phyloP scores from a whole-genome alignment of 1,139 yeast genomes.

The Blastobotrys arbuscula region DNA sequence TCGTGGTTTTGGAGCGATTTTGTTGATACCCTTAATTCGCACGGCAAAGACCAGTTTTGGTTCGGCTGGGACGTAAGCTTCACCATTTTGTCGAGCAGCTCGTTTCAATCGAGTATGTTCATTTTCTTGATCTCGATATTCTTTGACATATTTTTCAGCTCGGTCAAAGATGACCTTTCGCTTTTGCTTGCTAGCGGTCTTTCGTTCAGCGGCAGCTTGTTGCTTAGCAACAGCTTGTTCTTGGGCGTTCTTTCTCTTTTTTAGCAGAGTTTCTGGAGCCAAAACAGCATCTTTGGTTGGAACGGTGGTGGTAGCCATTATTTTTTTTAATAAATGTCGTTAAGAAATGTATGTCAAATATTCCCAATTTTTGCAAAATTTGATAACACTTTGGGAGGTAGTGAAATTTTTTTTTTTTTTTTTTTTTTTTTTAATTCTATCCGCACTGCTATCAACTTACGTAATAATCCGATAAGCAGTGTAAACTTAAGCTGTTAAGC shows the following conservation, averaged over 20 bases:
- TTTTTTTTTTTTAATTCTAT: too few relatives aligned
- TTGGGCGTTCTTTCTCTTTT: constrained; percentile 79
- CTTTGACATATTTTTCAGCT: constrained; percentile 98
- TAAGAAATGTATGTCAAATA: too few relatives aligned
- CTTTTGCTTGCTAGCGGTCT: constrained; percentile 90
- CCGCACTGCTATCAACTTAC: too few relatives aligned
- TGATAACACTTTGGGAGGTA: too few relatives aligned
- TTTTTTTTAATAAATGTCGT: constrained; percentile 11
- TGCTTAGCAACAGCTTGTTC: constrained; percentile 42
- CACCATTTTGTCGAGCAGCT: constrained; percentile 92
- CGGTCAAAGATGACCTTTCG: constrained; percentile 94
- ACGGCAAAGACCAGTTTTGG: constrained; percentile 93
- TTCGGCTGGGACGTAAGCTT: constrained; percentile 86
- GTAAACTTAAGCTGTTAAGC: too few relatives aligned
- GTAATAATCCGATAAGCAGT: too few relatives aligned
- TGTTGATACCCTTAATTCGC: constrained; percentile 99
- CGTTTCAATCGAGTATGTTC: constrained; percentile 91
- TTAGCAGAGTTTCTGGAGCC: constrained; percentile 93
- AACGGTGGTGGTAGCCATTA: constrained; percentile 26
- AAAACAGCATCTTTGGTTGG: constrained; percentile 34
- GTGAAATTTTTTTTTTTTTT: too few relatives aligned
- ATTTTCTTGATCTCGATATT: constrained; percentile 94
- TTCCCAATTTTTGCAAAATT: too few relatives aligned
- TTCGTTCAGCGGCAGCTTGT: constrained; percentile 53
- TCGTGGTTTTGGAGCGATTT: constrained; percentile 99